phyloP scores from a whole-genome alignment of 805 yeast genomes.

The Isabelozyma pseudorhagii region DNA sequence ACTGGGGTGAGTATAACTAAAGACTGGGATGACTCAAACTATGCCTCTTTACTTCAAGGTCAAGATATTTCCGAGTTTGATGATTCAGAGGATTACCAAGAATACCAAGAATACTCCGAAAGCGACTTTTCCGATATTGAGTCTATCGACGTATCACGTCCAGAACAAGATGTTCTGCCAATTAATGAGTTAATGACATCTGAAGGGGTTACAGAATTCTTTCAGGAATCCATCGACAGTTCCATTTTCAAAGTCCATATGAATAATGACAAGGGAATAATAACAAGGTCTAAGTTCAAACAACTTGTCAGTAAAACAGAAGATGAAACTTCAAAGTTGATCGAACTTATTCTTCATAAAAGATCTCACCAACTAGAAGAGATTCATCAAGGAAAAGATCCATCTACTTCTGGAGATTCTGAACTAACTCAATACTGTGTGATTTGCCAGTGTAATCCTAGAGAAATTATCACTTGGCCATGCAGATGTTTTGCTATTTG shows the following conservation, averaged over 20 bases:
- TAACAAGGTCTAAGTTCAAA: constrained; percentile 34
- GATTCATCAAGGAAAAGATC: background rate
- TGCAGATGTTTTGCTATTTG: constrained; percentile 88
- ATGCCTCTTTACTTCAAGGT: background rate
- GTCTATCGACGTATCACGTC: background rate
- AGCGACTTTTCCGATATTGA: constrained; percentile 2
- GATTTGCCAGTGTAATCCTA: constrained; percentile 69
- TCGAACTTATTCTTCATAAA: constrained; percentile 8
- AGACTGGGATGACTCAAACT: constrained; percentile 9
- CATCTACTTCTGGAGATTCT: background rate
- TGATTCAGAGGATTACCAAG: constrained; percentile 7
- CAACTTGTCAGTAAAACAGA: background rate
- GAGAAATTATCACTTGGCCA: constrained; percentile 89
- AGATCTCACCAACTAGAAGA: constrained; percentile 1
- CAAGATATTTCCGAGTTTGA: background rate
- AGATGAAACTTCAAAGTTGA: constrained; percentile 7
- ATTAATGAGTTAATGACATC: constrained; percentile 21
- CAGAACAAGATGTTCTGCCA: constrained; percentile 2
- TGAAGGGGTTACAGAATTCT: constrained; percentile 22
- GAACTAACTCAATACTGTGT: constrained; percentile 50
- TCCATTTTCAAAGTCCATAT: constrained; percentile 26
- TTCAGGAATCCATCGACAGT: constrained; percentile 10
- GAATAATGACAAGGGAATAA: constrained; percentile 13
- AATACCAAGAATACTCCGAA: constrained; percentile 6
- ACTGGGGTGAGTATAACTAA: constrained; percentile 17